Base-by-base conservation (phyloP, 805 yeast genomes). In the Tetrapisispora arboricola region DNA sequence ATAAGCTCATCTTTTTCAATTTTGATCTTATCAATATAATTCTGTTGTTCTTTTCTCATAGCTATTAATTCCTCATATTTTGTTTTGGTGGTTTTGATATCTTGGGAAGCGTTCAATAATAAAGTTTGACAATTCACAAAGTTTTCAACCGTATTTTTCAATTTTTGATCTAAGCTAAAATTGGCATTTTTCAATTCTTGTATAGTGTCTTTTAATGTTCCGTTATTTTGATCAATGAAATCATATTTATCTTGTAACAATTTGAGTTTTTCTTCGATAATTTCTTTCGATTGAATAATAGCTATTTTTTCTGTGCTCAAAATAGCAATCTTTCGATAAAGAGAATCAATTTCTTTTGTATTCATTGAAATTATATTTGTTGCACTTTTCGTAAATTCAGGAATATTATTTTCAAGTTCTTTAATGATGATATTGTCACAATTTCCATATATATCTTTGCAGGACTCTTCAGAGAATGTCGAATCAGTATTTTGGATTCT, bases 11-110 rank as follows among this genome's bases (percentile, higher is more conserved):
- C 40, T 18, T 22, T 39, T 19, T 34, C 33, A 19, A 27, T 2
- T 16, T 26, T 17, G 66, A 65, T 3, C 73, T 69, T 48, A 72
- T 78, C 31, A 84, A 62, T 39, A 75, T 70, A 6, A 70, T 58
- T 49, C 75, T 77, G 53, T 32, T 77, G 68, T 45, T 82, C 85
- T 12, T 63, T 61, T 25, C 70, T 63, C 24, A 83, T 57, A 10
- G 80, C 64, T 15, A 62, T 59, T 68, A 76, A 68, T 32, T 77
- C 53, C 4, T 67, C 61, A 42, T 70, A 74, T 49, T 83, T 90
- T 2, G 78, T 72, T 40, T 65, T 62, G 44, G 78, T 57, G 39
- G 71, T 72, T 13, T 67, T 66, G 6, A 73, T 46, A 24, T 72
- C 73, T 5, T 71, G 58, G 21, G 71, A 69, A 16, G 71, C 50